Evolutionary conservation across 305 asterid genomes (phyloP), one percentile per base, ranked within the genome.

Genomic region (Plantago coronopus): DNA sequence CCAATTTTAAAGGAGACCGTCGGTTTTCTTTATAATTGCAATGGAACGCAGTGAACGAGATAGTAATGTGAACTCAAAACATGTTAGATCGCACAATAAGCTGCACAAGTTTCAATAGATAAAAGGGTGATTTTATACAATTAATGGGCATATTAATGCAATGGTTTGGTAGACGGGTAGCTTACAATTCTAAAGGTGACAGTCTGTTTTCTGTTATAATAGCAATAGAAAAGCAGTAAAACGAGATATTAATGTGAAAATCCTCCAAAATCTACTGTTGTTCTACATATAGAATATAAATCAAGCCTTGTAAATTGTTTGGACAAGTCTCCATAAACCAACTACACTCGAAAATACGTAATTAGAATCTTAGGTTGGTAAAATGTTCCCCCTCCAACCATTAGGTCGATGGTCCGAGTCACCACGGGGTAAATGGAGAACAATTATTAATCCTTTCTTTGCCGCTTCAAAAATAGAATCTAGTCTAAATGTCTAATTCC

Each of bases 31-130:
- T 9, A 29, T 29, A 3, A 4, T 27, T 27, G 6, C 31, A 27
- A 27, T 27, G n/a, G n/a, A n/a, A n/a, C n/a, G n/a, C n/a, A n/a
- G n/a, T n/a, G n/a, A 29, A 29, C 37, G 37, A 29, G 37, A 29
- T 29, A 29, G 14, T 50, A 21, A 49, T 2, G 9, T 50, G 25
- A 21, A 50, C n/a, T n/a, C n/a, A n/a, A n/a, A n/a, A n/a, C n/a
- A n/a, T n/a, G n/a, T n/a, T n/a, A n/a, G 4, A 55, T 48, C 37
- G 50, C 54, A 25, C 48, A 57, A 48, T 29, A 45, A 65, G 59
- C 51, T 55, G 59, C 68, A 37, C n/a, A n/a, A n/a, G n/a, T 57
- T 54, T 63, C 53, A 66, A 60, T 54, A 49, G 65, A 57, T 47
- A 27, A 7, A 8, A n/a, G 16, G 2, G 12, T 25, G 58, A 38